These are phyloP conservation scores for Lantana camara DNA, from an alignment of 257 asterid genomes.

Conservation along the genomic window DNA sequence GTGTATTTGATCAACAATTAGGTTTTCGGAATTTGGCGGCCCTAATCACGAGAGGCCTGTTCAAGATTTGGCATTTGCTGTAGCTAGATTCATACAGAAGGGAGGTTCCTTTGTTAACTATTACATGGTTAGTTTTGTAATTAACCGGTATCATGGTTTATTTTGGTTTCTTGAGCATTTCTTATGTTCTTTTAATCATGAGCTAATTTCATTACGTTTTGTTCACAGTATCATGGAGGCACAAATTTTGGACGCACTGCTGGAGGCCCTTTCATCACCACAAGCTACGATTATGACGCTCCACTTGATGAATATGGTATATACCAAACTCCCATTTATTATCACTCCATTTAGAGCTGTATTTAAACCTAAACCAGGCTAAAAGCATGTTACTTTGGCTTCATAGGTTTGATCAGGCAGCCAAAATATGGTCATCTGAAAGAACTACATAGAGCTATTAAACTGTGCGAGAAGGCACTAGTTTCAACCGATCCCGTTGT, in stretches of 20 bases:
- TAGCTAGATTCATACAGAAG: slow-evolving; percentile 82
- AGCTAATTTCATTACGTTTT: slow-evolving; percentile 19
- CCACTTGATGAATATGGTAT: slow-evolving; percentile 87
- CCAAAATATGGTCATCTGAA: slow-evolving; percentile 91
- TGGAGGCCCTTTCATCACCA: slow-evolving; percentile 92
- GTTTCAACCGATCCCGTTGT: slow-evolving; percentile 77
- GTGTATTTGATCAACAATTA: slow-evolving; percentile 29
- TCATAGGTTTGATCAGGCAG: slow-evolving; percentile 69
- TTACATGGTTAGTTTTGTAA: slow-evolving; percentile 75
- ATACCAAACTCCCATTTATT: not conserved
- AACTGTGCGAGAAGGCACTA: slow-evolving; percentile 74
- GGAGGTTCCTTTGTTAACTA: slow-evolving; percentile 91
- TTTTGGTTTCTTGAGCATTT: not conserved
- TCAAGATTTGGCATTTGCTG: slow-evolving; percentile 93
- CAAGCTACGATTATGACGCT: slow-evolving; percentile 96
- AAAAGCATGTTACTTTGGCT: slow-evolving; percentile 24
- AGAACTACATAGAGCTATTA: slow-evolving; percentile 87
- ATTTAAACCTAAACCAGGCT: slow-evolving; percentile 11
- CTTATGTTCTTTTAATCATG: not conserved
- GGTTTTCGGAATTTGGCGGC: slow-evolving; percentile 90
- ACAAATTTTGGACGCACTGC: slow-evolving; percentile 94
- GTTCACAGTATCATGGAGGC: slow-evolving; percentile 82
- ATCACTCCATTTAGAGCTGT: not conserved
- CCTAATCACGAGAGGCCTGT: slow-evolving; percentile 75
- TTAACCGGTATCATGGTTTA: slow-evolving; percentile 7